phyloP scores from a whole-genome alignment of 2,329 filamentous ascomycete species.

The Sphaerulina vaccinii region DNA sequence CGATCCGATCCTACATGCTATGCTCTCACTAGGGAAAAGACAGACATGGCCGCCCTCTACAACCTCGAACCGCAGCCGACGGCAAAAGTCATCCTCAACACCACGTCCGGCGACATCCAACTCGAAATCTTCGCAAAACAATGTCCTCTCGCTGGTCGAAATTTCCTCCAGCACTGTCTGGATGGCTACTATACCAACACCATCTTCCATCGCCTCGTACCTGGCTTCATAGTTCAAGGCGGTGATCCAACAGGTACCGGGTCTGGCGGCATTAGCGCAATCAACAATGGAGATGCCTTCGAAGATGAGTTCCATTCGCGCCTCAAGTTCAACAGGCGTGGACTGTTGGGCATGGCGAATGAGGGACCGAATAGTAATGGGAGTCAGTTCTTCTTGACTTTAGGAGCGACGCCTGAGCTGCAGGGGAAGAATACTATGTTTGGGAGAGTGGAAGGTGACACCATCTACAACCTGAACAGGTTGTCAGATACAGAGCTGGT shows the following conservation, averaged over 20 bases:
- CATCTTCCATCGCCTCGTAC: conserved; percentile 88
- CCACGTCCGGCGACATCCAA: conserved; percentile 82
- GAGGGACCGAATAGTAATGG: conserved; percentile 80
- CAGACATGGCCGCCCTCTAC: conserved; percentile 90
- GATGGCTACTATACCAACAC: conserved; percentile 95
- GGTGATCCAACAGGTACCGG: conserved; percentile 93
- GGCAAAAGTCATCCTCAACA: conserved; percentile 86
- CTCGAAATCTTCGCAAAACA: conserved; percentile 96
- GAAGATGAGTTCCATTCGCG: conserved; percentile 90
- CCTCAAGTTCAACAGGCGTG: conserved; percentile 87
- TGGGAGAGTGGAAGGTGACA: conserved; percentile 86
- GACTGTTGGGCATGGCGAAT: conserved; percentile 95
- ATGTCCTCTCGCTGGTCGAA: conserved; percentile 84
- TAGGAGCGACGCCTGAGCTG: conserved; percentile 78
- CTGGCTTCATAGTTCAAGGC: conserved; percentile 89
- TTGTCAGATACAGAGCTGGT: conserved; percentile 86
- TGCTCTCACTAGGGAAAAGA: no score
- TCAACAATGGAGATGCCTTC: conserved; percentile 78
- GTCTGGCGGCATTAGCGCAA: conserved; percentile 87
- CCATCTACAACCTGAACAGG: conserved; percentile 92
- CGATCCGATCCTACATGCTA: no score
- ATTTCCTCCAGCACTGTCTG: conserved; percentile 91
- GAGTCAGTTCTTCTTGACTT: conserved; percentile 95
- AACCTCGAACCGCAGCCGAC: conserved; percentile 94
- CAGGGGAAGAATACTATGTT: conserved; percentile 91